phyloP scores from a whole-genome alignment of 495 filamentous ascomycete genomes.

The Daldinia concentrica region DNA sequence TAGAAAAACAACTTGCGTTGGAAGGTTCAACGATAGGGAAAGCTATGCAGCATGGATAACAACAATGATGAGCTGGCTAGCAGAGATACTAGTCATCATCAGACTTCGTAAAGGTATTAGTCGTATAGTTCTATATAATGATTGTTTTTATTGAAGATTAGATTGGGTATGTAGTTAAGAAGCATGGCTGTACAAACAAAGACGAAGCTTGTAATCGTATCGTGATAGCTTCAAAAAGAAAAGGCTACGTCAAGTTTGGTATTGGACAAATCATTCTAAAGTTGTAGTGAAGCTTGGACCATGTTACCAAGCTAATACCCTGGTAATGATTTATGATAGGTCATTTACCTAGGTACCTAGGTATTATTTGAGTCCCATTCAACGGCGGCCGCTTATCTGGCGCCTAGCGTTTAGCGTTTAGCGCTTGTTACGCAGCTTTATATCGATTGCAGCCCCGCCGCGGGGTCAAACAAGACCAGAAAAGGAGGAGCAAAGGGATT shows the following conservation, averaged over 20 bases:
- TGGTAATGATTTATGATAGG: conserved; percentile 6
- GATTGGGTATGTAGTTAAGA: conserved; percentile 41
- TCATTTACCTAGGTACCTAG: no score
- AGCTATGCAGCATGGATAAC: conserved; percentile 5
- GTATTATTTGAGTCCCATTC: conserved; percentile 7
- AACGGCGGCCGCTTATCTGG: conserved; percentile 26
- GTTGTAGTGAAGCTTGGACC: conserved; percentile 12
- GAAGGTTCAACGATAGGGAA: neutral
- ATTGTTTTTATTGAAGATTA: conserved; percentile 1
- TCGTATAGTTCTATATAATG: conserved; percentile 7
- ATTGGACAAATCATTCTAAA: conserved; percentile 7
- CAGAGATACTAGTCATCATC: conserved; percentile 5
- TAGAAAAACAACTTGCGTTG: neutral
- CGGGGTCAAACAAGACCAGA: conserved; percentile 23
- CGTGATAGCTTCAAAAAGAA: conserved; percentile 42
- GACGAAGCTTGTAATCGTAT: conserved; percentile 8
- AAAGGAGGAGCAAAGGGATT: conserved; percentile 16
- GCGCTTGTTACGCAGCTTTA: conserved; percentile 8
- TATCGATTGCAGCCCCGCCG: conserved; percentile 21
- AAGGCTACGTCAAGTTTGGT: conserved; percentile 8
- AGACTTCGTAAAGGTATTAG: neutral
- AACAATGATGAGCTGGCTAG: neutral
- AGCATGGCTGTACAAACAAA: conserved; percentile 29
- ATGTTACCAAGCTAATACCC: neutral
- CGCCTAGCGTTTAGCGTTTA: conserved; percentile 35